phyloP scores from a whole-genome alignment of 768 basidiomycete genomes.

The Cyathus striatus region DNA sequence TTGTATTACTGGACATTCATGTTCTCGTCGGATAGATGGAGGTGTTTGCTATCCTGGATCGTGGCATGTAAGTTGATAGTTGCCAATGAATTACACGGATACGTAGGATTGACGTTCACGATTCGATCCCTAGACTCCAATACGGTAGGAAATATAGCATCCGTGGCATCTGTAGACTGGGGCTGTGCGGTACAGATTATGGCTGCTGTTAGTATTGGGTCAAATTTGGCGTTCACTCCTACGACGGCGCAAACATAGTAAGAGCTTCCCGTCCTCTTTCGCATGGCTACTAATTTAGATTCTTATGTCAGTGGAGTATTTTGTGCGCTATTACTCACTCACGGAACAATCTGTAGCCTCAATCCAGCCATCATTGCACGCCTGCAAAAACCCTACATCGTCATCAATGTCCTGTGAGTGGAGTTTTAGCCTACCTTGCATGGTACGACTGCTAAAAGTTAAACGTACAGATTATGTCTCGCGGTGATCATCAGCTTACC shows the following conservation, averaged over 20 bases:
- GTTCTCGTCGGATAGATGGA: conserved; percentile 32
- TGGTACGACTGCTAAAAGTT: too few relatives aligned
- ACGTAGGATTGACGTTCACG: background rate
- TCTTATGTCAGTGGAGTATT: conserved; percentile 77
- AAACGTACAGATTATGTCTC: conserved; percentile 64
- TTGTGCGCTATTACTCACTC: conserved; percentile 51
- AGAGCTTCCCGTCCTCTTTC: too few relatives aligned
- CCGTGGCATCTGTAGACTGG: conserved; percentile 60
- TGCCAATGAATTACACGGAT: background rate
- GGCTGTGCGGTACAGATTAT: conserved; percentile 59
- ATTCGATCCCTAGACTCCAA: conserved; percentile 45
- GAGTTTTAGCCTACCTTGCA: background rate
- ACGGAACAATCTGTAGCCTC: conserved; percentile 62
- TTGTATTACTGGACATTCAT: conserved; percentile 54
- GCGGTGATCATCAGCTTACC: conserved; percentile 69
- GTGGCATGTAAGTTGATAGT: conserved; percentile 39
- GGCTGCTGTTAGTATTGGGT: conserved; percentile 58
- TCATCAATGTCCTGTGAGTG: conserved; percentile 61
- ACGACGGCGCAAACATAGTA: conserved; percentile 43
- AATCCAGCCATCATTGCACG: conserved; percentile 63
- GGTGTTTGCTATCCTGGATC: conserved; percentile 46
- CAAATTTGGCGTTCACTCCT: conserved; percentile 32
- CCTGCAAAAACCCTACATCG: conserved; percentile 63
- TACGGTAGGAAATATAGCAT: conserved; percentile 46
- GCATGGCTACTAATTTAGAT: too few relatives aligned